These are phyloP conservation scores for Penicillium coprophilum DNA, from an alignment of 495 filamentous ascomycete species.

Conservation along the genomic window DNA sequence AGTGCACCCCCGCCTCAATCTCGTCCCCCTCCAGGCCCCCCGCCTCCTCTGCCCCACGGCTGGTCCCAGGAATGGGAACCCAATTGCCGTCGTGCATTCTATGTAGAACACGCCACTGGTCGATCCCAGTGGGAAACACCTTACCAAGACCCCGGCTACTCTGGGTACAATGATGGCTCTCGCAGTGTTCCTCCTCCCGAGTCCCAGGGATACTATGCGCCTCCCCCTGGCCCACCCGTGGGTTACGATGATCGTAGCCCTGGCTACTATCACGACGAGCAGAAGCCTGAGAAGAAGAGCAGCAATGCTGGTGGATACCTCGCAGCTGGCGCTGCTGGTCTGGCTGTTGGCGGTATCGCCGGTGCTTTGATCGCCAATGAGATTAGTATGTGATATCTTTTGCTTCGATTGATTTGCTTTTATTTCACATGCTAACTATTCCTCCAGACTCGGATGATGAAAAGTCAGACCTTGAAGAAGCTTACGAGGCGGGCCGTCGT, in stretches of 20 bases:
- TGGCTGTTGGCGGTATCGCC: constrained; percentile 56
- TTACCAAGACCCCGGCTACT: constrained; percentile 11
- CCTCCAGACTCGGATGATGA: constrained; percentile 9
- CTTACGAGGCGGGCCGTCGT: constrained; percentile 25
- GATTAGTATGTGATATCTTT: constrained; percentile 39
- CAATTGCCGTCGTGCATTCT: constrained; percentile 58
- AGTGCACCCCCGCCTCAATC: constrained; percentile 24
- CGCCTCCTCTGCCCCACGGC: constrained; percentile 55
- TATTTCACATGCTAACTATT: neutral
- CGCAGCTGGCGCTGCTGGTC: constrained; percentile 52
- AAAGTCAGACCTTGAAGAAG: constrained; percentile 16
- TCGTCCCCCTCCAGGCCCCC: constrained; percentile 37
- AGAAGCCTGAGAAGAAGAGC: constrained; percentile 41
- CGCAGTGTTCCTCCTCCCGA: constrained; percentile 27
- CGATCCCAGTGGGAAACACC: constrained; percentile 62
- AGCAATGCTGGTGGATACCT: constrained; percentile 43
- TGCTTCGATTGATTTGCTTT: neutral
- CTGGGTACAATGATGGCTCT: constrained; percentile 20
- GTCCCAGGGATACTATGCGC: constrained; percentile 27
- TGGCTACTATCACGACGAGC: constrained; percentile 24
- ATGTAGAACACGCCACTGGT: constrained; percentile 57
- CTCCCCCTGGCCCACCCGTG: constrained; percentile 21
- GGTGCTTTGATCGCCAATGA: constrained; percentile 58
- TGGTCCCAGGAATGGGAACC: constrained; percentile 63
- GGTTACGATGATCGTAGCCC: constrained; percentile 14